Percentiles rank a stretch among this genome's conserved stretches.
Conservation (phyloP, 2,329 filamentous ascomycete species). For the Aspergillus amoenus region DNA sequence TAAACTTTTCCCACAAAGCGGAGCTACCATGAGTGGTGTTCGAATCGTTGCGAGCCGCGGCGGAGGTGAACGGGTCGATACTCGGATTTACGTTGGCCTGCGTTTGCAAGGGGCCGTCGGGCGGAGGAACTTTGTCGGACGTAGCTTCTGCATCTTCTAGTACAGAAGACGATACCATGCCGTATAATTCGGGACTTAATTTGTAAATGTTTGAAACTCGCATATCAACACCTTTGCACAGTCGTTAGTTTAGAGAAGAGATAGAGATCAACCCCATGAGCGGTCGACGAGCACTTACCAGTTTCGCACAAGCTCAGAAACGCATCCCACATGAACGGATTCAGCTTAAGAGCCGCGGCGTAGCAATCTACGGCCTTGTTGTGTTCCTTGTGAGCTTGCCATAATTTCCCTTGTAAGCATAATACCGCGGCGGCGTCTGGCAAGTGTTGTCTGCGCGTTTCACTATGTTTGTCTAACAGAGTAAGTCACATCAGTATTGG, state of each 20-base stretch:
- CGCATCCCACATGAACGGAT: slow-evolving; percentile 98
- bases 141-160: slow-evolving; percentile 29
- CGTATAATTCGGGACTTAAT: slow-evolving; percentile 63
- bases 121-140: slow-evolving; percentile 32
- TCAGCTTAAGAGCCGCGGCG: slow-evolving; percentile 82
- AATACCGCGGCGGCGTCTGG: slow-evolving; percentile 83
- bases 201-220: slow-evolving; percentile 85
- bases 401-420: slow-evolving; percentile 83
- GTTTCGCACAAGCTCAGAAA: slow-evolving; percentile 85
- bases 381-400: slow-evolving; percentile 74
- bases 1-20: slow-evolving; percentile 50
- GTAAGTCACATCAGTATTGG: slow-evolving; percentile 5
- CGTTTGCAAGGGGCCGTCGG: slow-evolving; percentile 36
- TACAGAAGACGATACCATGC: slow-evolving; percentile 43
- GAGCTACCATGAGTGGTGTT: slow-evolving; percentile 40
- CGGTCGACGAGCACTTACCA: slow-evolving; percentile 40
- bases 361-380: slow-evolving; percentile 83
- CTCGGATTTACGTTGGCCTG: slow-evolving; percentile 38
- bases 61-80: slow-evolving; percentile 45
- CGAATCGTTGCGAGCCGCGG: slow-evolving; percentile 34
- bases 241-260: slow-evolving; percentile 8
- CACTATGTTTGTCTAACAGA: slow-evolving; percentile 65
- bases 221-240: slow-evolving; percentile 67
- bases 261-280: not conserved
- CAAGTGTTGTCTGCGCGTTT: slow-evolving; percentile 69